Evolutionary conservation across 2,329 filamentous ascomycete genomes (phyloP), one percentile per base, ranked within the genome.

Genomic region (Alternaria sp.): DNA sequence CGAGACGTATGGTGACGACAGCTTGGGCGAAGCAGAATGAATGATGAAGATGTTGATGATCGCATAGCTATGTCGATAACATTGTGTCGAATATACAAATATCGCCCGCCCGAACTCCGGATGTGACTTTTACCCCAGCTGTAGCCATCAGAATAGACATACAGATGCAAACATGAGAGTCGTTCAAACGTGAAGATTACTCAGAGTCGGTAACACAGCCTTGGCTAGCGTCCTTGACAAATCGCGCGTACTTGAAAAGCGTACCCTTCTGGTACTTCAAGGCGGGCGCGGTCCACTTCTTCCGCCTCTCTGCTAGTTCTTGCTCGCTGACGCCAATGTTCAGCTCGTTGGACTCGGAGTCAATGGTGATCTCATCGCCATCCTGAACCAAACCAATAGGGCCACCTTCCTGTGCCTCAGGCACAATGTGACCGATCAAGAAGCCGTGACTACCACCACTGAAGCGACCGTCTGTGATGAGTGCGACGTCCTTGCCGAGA

Each of bases 381-480:
- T 97, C 90, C 71, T 87, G 80, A n/a, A 96, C 91, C 11, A 97
- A 85, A 13, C 88, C 93, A 66, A 97, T 96, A 3, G 93, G 93
- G 0, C 93, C 93, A 53, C 93, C 93, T 68, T 92, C 91, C 76
- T 92, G 90, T 9, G 93, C 93, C 82, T 97, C 93, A 25, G 93
- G 93, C 44, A 94, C 92, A 66, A 97, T 91, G 81, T 96, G 92
- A 2, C 92, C 92, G 73, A 96, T 95, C 70, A 96, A 83, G 86
- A 96, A 96, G 43, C 92, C 92, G 85, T 96, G 92, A 65, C 88
- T 91, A 56, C 92, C 93, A 61, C 93, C 93, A 9, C 88, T 91
- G 85, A 93, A 94, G 43, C 91, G 88, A 0, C 89, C 89, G 72
- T 93, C 90, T 2, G 91, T 92, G 64, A 93, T 85, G 50, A 93